Conservation (phyloP, 345 rosid species). For the Noccaea bulbosa region DNA sequence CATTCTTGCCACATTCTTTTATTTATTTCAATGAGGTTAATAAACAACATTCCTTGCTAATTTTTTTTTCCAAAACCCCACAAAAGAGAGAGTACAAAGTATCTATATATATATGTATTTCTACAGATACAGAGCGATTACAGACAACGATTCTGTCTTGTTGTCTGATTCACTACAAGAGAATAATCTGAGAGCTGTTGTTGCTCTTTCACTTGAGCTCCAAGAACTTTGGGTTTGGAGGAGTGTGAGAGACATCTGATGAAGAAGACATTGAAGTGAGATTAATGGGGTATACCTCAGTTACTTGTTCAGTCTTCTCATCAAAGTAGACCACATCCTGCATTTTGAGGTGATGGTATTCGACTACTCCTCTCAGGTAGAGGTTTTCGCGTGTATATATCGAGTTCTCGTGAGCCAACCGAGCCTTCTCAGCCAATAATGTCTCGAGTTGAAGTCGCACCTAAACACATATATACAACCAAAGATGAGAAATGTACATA, state of each 20-base stretch:
- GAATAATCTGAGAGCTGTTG: not conserved
- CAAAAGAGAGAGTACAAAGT: constrained; percentile 29
- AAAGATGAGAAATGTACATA: constrained; percentile 14
- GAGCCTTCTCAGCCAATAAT: constrained; percentile 89
- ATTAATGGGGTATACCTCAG: constrained; percentile 79
- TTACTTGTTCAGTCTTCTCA: constrained; percentile 80
- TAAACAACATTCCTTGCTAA: constrained; percentile 21
- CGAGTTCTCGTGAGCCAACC: constrained; percentile 95
- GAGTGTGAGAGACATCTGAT: constrained; percentile 31
- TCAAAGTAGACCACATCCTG: constrained; percentile 93
- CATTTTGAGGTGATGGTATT: constrained; percentile 95
- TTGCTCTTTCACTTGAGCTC: constrained; percentile 36
- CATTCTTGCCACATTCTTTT: not conserved
- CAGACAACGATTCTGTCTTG: constrained; percentile 29
- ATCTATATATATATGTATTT: constrained; percentile 24
- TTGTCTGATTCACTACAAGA: constrained; percentile 38
- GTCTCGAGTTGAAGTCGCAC: constrained; percentile 93
- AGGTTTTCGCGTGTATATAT: constrained; percentile 83
- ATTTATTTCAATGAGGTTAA: constrained; percentile 17
- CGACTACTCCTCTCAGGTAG: constrained; percentile 88
- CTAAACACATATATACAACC: constrained; percentile 10
- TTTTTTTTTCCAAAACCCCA: constrained; percentile 25
- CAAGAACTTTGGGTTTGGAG: constrained; percentile 30
- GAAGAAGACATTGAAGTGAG: constrained; percentile 49
- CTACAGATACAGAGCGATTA: constrained; percentile 38